A percentile compares a stretch with the other conserved stretches of the same genome.
phyloP scores from a whole-genome alignment of 176 grass and related monocot species.

The Raddia distichophylla region DNA sequence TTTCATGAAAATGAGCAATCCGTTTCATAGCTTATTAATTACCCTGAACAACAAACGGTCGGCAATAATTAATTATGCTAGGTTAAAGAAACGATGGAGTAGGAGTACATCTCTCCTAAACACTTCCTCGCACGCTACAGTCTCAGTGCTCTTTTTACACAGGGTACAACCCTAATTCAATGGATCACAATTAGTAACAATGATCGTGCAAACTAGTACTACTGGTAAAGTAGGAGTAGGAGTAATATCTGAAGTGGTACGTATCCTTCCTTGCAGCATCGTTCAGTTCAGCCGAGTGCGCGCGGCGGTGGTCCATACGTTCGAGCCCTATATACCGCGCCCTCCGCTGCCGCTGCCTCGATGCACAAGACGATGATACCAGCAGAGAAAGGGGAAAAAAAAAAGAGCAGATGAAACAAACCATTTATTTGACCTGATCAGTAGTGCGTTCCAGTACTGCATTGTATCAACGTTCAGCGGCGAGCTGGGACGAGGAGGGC shows the following conservation, averaged over 20 bases:
- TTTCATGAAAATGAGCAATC: too few relatives aligned
- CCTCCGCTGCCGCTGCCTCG: background rate
- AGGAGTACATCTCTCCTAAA: background rate
- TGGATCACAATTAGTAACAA: too few relatives aligned
- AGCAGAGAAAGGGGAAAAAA: too few relatives aligned
- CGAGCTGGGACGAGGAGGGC: too few relatives aligned
- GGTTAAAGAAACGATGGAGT: too few relatives aligned
- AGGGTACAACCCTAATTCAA: background rate
- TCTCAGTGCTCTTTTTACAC: background rate
- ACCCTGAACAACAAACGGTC: too few relatives aligned
- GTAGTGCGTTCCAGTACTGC: background rate
- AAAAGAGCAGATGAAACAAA: background rate
- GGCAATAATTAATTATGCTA: too few relatives aligned
- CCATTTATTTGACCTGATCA: conserved; percentile 29
- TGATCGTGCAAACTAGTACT: background rate
- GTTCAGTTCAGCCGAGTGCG: background rate
- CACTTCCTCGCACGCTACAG: background rate
- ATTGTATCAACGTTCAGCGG: too few relatives aligned
- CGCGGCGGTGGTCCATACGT: background rate
- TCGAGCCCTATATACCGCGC: background rate
- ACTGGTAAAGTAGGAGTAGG: background rate
- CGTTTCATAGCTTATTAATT: too few relatives aligned
- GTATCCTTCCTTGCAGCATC: background rate
- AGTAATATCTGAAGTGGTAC: background rate
- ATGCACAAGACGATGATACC: background rate